Base-by-base conservation (phyloP, 768 basidiomycete species). In the Coprinopsis cinerea region DNA sequence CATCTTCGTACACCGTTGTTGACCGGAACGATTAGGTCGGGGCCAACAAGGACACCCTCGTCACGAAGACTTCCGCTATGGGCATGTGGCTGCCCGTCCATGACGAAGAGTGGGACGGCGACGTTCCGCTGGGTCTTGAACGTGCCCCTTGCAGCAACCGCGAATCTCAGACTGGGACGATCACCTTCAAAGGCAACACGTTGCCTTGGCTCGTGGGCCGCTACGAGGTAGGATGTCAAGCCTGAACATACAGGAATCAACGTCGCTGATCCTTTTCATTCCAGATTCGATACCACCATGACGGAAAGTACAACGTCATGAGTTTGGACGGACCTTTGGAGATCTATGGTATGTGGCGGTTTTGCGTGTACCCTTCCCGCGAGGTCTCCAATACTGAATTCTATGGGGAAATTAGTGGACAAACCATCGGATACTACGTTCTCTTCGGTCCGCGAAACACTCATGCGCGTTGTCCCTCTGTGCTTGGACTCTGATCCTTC, bases 231-330 rank as follows among this genome's bases (percentile, higher is more conserved):
- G 36, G 36, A 18, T 39, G n/a, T n/a, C n/a, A 9, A 68, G 65
- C 41, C 18, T 57, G 30, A 4, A 2, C 17, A 14, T 26, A 13
- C n/a, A 14, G 22, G 22, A 27, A 34, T 44, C 41, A 25, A 46
- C 27, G n/a, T n/a, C 24, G 2, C 17, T n/a, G n/a, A n/a, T n/a
- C n/a, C n/a, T n/a, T n/a, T n/a, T n/a, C n/a, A n/a, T 22, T 22
- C 39, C 53, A 88, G 87, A 73, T 87, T 52, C 83, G 92, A 2
- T 94, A 93, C 62, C 96, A 99, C 60, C 94, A 97, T 60, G 92
- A 96, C 64, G 93, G 92, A 42, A 97, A 94, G 65, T 89, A 99
- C 67, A 96, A 93, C 65, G 96, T 98, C 49, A 87, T 98, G 79
- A 80, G 82, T 47, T 61, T 86, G 46, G 83, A 88, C 42, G 88